Evolutionary conservation across 2,329 filamentous ascomycete genomes (phyloP), one percentile per base, ranked within the genome.

Genomic region (Fusarium sp.): DNA sequence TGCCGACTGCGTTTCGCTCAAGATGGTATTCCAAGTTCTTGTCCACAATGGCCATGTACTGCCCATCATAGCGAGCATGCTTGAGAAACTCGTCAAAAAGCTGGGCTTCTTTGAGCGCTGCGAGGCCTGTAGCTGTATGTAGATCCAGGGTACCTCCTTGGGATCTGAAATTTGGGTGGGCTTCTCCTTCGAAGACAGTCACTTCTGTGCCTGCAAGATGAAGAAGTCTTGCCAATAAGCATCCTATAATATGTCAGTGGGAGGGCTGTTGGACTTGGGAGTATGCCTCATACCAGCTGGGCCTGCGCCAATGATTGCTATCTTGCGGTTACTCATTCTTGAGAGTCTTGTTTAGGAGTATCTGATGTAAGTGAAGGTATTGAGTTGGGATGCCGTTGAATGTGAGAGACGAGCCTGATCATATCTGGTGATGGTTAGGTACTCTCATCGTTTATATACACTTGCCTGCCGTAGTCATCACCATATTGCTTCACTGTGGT

Each of bases 91-190:
- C 78, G 1, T 83, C 80, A 74, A 79, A 84, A 8, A 88, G 75
- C 0, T 80, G 81, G 6, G 84, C 84, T 57, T 84, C 82, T 53
- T 81, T 81, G 47, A 89, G 72, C 1, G 86, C 86, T 6, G 79
- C 76, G 33, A 88, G 81, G 1, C 86, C 86, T 2, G 83, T 83
- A 4, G 77, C 66, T 0, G 81, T 81, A 65, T 89, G 86, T 10
- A 89, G 75, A 69, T 88, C 86, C 4, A 89, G 80, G 6, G 78
- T 83, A 10, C 86, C 86, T 33, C 86, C 86, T 71, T 87, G 83
- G 8, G 76, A 79, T 41, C 83, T 79, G 55, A 81, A 81, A 62
- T 82, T 69, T n/a, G 80, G 79, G 5, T 79, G 78, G 9, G 76
- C 55, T 30, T 86, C 83, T 45, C 79, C 77, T 75, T 88, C 83